These are phyloP conservation scores for Scytalidium sp. DNA, from an alignment of 2,329 filamentous ascomycete species.

Conservation along the genomic window DNA sequence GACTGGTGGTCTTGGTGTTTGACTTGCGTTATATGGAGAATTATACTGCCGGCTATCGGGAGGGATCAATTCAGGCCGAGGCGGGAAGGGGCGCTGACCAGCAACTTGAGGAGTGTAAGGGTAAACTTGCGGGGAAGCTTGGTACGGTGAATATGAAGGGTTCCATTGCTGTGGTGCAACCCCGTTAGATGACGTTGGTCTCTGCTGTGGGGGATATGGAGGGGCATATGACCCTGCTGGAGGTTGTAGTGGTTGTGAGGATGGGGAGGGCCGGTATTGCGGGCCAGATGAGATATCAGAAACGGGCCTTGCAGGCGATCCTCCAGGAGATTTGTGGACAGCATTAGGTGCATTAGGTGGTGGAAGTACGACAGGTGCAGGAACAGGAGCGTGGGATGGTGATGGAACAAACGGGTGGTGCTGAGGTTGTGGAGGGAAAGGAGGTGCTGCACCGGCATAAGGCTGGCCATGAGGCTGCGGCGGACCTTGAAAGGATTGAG, in stretches of 20 bases:
- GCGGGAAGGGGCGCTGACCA: constrained; percentile 19
- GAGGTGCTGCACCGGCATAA: constrained; percentile 17
- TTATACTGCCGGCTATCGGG: constrained; percentile 27
- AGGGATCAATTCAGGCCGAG: constrained; percentile 16
- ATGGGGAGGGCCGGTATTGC: constrained; percentile 25
- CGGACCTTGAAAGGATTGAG: constrained; percentile 1
- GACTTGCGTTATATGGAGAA: constrained; percentile 28
- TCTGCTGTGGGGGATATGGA: constrained; percentile 12
- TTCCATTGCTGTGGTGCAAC: constrained; percentile 4
- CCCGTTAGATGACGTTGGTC: constrained; percentile 2
- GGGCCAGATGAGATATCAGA: constrained; percentile 28
- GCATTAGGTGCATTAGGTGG: constrained; percentile 18
- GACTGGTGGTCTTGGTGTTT: constrained; percentile 15
- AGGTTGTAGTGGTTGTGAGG: constrained; percentile 17
- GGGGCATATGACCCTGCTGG: constrained; percentile 8
- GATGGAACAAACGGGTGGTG: constrained; percentile 25
- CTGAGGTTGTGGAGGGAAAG: constrained; percentile 3
- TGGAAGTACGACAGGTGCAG: constrained; percentile 19
- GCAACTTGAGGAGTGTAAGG: constrained; percentile 12
- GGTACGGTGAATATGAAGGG: constrained; percentile 8
- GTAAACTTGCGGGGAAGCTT: constrained; percentile 11
- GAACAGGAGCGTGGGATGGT: constrained; percentile 22
- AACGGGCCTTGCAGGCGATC: constrained; percentile 21
- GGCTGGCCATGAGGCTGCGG: constrained; percentile 11
- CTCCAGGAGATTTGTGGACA: constrained; percentile 11